Evolutionary conservation across 352 stramenopile genomes (phyloP).

Genomic region (Phytopythium delawarense): DNA sequence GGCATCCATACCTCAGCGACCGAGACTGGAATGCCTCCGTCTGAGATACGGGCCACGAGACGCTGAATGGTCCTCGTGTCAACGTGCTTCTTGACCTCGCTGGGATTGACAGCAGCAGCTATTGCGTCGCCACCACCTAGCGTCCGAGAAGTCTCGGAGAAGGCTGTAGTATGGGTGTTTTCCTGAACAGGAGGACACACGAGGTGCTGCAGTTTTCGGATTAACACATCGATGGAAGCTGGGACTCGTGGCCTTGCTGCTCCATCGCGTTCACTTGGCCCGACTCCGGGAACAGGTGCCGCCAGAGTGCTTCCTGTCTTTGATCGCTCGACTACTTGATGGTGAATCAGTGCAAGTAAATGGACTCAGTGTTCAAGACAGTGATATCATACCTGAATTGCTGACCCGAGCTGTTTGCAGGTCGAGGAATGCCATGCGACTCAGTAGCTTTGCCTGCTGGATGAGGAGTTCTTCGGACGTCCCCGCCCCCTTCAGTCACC

Average conservation of each 20-base stretch:
- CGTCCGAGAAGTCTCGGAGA: constrained; percentile 13
- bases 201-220: constrained; percentile 29
- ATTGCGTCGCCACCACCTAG: neutral
- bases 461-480: constrained; percentile 42
- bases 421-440: constrained; percentile 38
- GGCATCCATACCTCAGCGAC: constrained; percentile 18
- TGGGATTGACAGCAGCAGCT: constrained; percentile 3
- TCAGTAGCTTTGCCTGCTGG: constrained; percentile 44
- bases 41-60: constrained; percentile 34
- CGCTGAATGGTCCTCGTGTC: constrained; percentile 36
- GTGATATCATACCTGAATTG: constrained; percentile 12
- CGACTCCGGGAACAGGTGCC: neutral
- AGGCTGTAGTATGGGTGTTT: constrained; percentile 1
- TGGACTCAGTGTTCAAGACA: neutral
- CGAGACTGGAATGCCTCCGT: constrained; percentile 29
- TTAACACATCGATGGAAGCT: constrained; percentile 7
- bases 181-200: constrained; percentile 15
- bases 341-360: neutral
- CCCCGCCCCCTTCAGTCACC: constrained; percentile 24
- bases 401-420: constrained; percentile 27
- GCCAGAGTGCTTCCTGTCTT: neutral
- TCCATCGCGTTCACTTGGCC: neutral
- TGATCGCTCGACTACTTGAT: neutral
- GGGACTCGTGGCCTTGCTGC: neutral
- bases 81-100: constrained; percentile 33